Base-by-base conservation (phyloP, 208 protist genomes). In the Leishmania arabica region DNA sequence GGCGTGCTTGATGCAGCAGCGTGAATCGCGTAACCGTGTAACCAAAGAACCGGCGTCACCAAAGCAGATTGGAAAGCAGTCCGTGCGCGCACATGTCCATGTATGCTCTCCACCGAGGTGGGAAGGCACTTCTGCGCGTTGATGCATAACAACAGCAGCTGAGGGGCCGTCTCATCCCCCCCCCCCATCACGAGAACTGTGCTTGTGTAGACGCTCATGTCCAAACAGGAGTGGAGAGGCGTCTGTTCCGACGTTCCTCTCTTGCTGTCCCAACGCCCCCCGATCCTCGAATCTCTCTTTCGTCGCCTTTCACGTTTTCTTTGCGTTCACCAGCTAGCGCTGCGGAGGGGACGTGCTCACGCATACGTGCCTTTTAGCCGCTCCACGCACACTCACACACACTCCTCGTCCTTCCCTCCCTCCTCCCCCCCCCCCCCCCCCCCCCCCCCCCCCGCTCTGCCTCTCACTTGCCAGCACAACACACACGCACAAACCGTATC, bases 231-330 rank as follows among this genome's bases (percentile, higher is more conserved):
- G 6, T 27, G n/a, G 24, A 73, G 8, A 8, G 6, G 27, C 42
- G 6, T n/a, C 45, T 5, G 11, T 24, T 21, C n/a, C n/a, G 8
- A 76, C 19, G 13, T 27, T 47, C 31, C 53, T 62, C 51, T 45
- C 34, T 21, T 24, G n/a, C 6, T 47, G 53, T 19, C n/a, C 13
- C 34, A 37, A 37, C 34, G 0, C 34, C 51, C 65, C 19, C 21
- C 54, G 8, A 65, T 75, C 19, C 34, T 79, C 19, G 34, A n/a
- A 21, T 83, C 60, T 37, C 70, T 42, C 31, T 31, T 11, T 53
- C 27, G 21, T 54, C 19, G 19, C 45, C 19, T 73, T 31, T 82
- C 69, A 45, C 24, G 68, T 4, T 80, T 40, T 65, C 73, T 86
- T 49, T 54, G 37, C 31, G 51, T n/a, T 21, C 40, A 51, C 9